Evolutionary conservation across 2,329 filamentous ascomycete species (phyloP), one percentile per base, ranked within the genome.

Genomic region (Geosmithia putterillii): DNA sequence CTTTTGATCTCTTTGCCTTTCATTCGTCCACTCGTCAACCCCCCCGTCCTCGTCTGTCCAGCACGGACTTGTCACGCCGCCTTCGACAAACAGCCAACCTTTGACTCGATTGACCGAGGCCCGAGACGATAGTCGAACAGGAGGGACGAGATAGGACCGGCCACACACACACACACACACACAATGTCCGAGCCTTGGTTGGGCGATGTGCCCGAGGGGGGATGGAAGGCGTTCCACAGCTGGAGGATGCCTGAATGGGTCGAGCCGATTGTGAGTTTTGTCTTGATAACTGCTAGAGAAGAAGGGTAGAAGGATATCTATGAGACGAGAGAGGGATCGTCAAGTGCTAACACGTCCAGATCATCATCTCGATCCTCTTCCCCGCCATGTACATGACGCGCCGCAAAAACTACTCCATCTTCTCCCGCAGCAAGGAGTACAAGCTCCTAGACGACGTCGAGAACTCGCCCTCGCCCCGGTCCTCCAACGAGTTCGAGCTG

Each of bases 351-450:
- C 9, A 35, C 37, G n/a, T 39, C 25, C 41, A 63, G 61, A 54
- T 60, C 19, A 62, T 63, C 41, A 54, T 63, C n/a, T 47, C 53
- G 14, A 60, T 64, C 37, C 59, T 64, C 42, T 50, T 62, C 41
- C 52, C 55, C 9, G 58, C 59, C 43, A 61, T 64, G 59, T 62
- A 55, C 46, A 46, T 60, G n/a, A 62, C 60, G 18, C 55, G 61
- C 37, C 52, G 57, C 18, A 61, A 52, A 40, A 56, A 58, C 46
- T 64, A 57, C 45, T 57, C 60, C 19, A 52, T 62, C n/a, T 38
- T 42, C 19, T 32, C 23, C 15, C 48, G 38, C 17, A 46, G 41
- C 35, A 45, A 39, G 17, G 32, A 23, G 7, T 54, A 54, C 44
- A 48, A 53, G 34, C 52, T 50, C 10, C 47, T 55, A 7, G 47